Base-by-base conservation (phyloP, 2,329 filamentous ascomycete genomes). In the Xylariales sp. region DNA sequence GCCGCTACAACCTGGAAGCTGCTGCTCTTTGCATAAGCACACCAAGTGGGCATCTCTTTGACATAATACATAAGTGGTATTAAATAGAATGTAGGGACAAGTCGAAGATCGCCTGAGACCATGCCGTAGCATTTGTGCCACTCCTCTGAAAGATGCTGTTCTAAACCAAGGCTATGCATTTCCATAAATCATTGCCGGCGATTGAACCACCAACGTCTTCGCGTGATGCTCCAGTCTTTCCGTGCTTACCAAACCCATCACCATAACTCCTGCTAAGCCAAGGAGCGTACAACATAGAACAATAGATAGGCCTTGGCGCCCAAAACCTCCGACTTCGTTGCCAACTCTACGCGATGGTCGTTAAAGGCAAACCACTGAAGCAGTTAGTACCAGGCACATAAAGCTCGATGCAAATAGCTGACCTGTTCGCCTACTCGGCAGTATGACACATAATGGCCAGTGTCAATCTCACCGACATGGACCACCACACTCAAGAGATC, bases 331-430 rank as follows among this genome's bases (percentile, higher is more conserved):
- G 85, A 86, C 58, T 93, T 84, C 34, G 80, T 80, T 2, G 88
- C 91, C 42, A 90, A 59, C 46, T 90, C 87, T 18, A 97, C 91
- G 60, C 88, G 89, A 60, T 93, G 90, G 59, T 97, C 91, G 57
- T 97, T 94, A 65, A 96, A 96, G 42, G 87, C 81, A 62, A 95
- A 95, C 91, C 91, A 97, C 76, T 95, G 51, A 12, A 46, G 58
- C 4, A 21, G 6, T 48, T 53, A 38, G 24, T 24, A 19, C 12
- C 28, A 25, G 14, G 10, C 14, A 28, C 10, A 39, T 25, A 32
- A 41, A 19, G 27, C 18, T 37, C 10, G 40, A 29, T 25, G 32
- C 21, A 27, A 31, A n/a, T 27, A 27, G 24, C n/a, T 27, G 24
- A 78, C 77, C 70, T 86, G 79, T 42, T 87, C 84, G 4, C 83